Percentiles rank a stretch among this genome's conserved stretches.
Conservation (phyloP, 2,329 filamentous ascomycete species). For the Fusarium cyanostomum region DNA sequence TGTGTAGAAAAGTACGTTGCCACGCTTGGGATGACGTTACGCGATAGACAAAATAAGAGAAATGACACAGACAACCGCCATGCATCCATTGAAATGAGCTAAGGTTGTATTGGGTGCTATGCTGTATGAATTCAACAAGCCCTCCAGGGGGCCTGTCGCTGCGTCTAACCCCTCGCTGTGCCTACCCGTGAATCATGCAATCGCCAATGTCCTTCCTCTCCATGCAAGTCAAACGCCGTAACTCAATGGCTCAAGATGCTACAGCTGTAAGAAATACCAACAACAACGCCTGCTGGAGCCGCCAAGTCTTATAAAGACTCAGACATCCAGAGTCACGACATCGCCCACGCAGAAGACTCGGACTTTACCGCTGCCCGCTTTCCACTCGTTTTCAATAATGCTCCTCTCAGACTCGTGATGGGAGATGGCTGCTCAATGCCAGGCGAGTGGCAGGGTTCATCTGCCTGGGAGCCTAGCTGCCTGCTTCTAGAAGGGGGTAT, state of each 20-base stretch:
- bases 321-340: background rate
- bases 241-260: background rate
- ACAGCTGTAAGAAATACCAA: constrained; percentile 3
- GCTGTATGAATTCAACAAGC: background rate
- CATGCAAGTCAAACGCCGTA: constrained; percentile 21
- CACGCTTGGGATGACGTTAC: constrained; percentile 33
- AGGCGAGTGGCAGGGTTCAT: background rate
- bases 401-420: background rate
- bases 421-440: background rate
- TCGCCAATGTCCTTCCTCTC: constrained; percentile 6
- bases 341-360: background rate
- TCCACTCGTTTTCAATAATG: background rate
- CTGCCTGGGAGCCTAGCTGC: background rate
- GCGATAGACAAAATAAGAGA: constrained; percentile 42
- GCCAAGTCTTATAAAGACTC: background rate
- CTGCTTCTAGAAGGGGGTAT: background rate
- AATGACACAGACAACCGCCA: constrained; percentile 10
- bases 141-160: constrained; percentile 4
- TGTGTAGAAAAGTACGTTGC: constrained; percentile 32
- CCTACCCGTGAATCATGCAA: background rate
- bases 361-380: constrained; percentile 7
- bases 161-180: constrained; percentile 16
- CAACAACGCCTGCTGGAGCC: background rate
- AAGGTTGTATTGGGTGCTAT: background rate
- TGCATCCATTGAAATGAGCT: background rate